Conservation (phyloP, 2,329 filamentous ascomycete species). For the Colletotrichum sansevieriae region DNA sequence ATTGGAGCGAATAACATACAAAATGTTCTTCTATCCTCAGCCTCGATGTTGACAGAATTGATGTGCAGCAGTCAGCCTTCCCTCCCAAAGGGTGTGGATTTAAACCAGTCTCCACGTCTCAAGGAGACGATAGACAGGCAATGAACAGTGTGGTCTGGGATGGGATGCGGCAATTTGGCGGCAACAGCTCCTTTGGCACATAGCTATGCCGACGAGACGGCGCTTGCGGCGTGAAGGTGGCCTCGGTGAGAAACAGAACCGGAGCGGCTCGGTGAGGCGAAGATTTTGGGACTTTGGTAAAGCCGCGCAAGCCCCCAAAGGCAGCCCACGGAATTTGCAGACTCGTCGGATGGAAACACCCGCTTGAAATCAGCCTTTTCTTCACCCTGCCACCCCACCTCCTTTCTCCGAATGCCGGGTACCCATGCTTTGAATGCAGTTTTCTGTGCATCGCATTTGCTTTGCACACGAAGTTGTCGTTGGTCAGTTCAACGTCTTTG, state of each 20-base stretch:
- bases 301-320: background rate
- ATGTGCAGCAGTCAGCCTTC: background rate
- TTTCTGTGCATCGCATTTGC: too few species aligned
- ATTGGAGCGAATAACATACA: constrained; percentile 4
- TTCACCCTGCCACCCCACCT: too few species aligned
- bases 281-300: constrained; percentile 21
- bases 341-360: constrained; percentile 16
- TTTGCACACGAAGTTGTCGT: too few species aligned
- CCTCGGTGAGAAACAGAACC: too few species aligned
- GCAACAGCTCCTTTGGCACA: too few species aligned
- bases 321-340: background rate
- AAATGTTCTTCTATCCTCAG: background rate
- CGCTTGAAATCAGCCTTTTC: background rate
- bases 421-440: background rate
- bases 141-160: background rate
- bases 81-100: constrained; percentile 4
- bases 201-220: too few species aligned
- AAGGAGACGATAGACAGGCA: constrained; percentile 1
- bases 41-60: background rate
- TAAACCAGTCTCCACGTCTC: constrained; percentile 7
- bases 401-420: background rate
- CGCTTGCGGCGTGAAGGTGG: too few species aligned
- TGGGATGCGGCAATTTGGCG: too few species aligned
- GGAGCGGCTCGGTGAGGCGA: too few species aligned
- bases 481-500: background rate